Conservation (phyloP, 2,329 filamentous ascomycete species). For the Aspergillus tanneri region DNA sequence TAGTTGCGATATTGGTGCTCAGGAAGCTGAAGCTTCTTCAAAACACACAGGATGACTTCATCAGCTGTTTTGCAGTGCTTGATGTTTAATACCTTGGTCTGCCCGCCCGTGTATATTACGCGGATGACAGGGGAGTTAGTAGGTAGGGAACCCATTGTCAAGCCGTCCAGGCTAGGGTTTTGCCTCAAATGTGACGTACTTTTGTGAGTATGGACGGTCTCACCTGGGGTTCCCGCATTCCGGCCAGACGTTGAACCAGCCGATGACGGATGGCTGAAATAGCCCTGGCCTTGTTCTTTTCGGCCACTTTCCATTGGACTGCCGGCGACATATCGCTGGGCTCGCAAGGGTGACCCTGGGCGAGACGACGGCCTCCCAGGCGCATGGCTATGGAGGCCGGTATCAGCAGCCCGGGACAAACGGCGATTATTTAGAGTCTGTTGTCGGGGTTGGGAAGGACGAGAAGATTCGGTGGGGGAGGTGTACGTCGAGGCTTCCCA, state of each 20-base stretch:
- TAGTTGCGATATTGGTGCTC: slow-evolving; percentile 93
- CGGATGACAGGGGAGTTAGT: slow-evolving; percentile 85
- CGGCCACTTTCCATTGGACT: slow-evolving; percentile 57
- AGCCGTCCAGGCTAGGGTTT: slow-evolving; percentile 79
- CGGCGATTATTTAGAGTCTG: slow-evolving; percentile 58
- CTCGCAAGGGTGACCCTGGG: slow-evolving; percentile 67
- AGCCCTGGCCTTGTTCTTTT: slow-evolving; percentile 52
- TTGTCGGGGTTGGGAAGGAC: slow-evolving; percentile 58
- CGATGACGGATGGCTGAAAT: slow-evolving; percentile 57
- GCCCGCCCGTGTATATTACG: slow-evolving; percentile 87
- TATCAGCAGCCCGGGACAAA: slow-evolving; percentile 54
- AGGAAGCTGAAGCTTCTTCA: slow-evolving; percentile 82
- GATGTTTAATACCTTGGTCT: slow-evolving; percentile 91
- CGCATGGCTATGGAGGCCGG: slow-evolving; percentile 42
- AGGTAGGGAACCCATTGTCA: slow-evolving; percentile 81
- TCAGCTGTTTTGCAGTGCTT: slow-evolving; percentile 87
- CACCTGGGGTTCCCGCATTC: slow-evolving; percentile 62
- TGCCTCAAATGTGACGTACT: slow-evolving; percentile 72
- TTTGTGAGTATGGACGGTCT: slow-evolving; percentile 61
- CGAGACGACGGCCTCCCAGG: slow-evolving; percentile 60
- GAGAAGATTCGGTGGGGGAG: slow-evolving; percentile 60
- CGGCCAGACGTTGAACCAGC: slow-evolving; percentile 55
- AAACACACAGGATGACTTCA: slow-evolving; percentile 84
- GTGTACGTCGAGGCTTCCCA: slow-evolving; percentile 66
- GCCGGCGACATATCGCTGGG: slow-evolving; percentile 60